Percentiles rank a stretch among this genome's conserved stretches.
These are phyloP conservation scores for Thielaviopsis euricoi DNA, from an alignment of 2,329 filamentous ascomycete genomes.

Conservation along the genomic window DNA sequence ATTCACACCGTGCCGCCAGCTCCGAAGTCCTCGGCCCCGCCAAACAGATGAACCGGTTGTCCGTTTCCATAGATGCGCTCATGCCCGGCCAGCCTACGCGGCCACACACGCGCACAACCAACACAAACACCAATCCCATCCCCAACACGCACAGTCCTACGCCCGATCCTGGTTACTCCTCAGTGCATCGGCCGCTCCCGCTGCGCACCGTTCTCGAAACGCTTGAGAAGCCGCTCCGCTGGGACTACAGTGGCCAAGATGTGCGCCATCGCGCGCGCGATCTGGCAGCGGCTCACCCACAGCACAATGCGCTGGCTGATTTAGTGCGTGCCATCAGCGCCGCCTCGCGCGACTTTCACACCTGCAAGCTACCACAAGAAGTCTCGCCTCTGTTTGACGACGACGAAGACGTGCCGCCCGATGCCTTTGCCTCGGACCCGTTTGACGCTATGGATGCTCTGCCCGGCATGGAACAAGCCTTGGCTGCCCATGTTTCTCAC, in stretches of 20 bases:
- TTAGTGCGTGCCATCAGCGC: slow-evolving; percentile 2
- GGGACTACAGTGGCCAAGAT: neutral
- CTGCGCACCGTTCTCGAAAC: slow-evolving; percentile 7
- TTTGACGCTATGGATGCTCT: slow-evolving; percentile 5
- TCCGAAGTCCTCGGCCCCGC: slow-evolving; percentile 1
- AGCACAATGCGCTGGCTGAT: neutral
- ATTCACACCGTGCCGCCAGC: slow-evolving; percentile 3
- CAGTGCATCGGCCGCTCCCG: slow-evolving; percentile 3
- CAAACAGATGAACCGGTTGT: neutral
- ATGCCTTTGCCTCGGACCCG: slow-evolving; percentile 5
- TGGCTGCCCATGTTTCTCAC: slow-evolving; percentile 3
- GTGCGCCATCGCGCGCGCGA: slow-evolving; percentile 1
- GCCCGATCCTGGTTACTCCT: neutral
- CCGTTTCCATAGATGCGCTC: neutral
- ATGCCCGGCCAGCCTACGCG: neutral
- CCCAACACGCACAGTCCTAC: neutral
- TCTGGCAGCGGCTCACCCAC: neutral
- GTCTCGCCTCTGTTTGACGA: slow-evolving; percentile 5
- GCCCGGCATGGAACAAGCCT: slow-evolving; percentile 2
- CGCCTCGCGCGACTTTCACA: slow-evolving; percentile 4
- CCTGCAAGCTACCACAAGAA: slow-evolving; percentile 6
- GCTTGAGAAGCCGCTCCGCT: slow-evolving; percentile 5
- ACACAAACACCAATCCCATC: neutral
- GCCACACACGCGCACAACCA: slow-evolving; percentile 1
- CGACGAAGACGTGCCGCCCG: slow-evolving; percentile 5